These are phyloP conservation scores for Fragaria iinumae DNA, from an alignment of 306 rosid genomes.

Conservation along the genomic window DNA sequence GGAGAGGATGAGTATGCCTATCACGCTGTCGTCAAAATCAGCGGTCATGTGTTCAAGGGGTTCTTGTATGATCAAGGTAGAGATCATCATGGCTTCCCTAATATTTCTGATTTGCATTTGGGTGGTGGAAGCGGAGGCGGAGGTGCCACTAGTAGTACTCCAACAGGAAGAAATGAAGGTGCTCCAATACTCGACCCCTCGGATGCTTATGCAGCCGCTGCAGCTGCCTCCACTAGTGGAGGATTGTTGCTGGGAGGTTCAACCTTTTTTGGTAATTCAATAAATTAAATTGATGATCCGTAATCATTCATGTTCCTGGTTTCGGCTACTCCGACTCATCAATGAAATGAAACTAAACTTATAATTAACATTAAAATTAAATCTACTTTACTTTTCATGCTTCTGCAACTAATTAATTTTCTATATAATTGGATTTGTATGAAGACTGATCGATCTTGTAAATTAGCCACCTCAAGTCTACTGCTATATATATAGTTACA, in stretches of 20 bases:
- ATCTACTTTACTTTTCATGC: background rate
- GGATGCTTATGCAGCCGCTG: conserved; percentile 54
- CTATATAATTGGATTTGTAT: background rate
- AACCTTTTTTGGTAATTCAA: conserved; percentile 63
- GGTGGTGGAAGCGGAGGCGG: conserved; percentile 42
- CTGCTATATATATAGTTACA: too few relatives aligned
- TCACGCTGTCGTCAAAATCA: conserved; percentile 82
- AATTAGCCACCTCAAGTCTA: background rate
- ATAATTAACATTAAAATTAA: too few relatives aligned
- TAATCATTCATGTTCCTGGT: conserved; percentile 19
- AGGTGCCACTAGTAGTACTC: conserved; percentile 11
- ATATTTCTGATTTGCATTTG: conserved; percentile 70
- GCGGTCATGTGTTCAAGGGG: conserved; percentile 90
- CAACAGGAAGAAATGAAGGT: conserved; percentile 45
- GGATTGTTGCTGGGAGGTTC: conserved; percentile 62
- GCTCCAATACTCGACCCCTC: conserved; percentile 70
- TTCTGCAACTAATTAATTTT: background rate
- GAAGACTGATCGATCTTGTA: background rate
- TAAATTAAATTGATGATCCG: conserved; percentile 40
- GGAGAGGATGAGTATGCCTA: conserved; percentile 72
- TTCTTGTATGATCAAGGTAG: conserved; percentile 62
- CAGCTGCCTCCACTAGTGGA: conserved; percentile 30
- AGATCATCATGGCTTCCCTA: conserved; percentile 53
- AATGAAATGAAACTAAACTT: too few relatives aligned
- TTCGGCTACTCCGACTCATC: background rate